Conservation (phyloP, 2,329 filamentous ascomycete species). For the Diaporthe humulicola region DNA sequence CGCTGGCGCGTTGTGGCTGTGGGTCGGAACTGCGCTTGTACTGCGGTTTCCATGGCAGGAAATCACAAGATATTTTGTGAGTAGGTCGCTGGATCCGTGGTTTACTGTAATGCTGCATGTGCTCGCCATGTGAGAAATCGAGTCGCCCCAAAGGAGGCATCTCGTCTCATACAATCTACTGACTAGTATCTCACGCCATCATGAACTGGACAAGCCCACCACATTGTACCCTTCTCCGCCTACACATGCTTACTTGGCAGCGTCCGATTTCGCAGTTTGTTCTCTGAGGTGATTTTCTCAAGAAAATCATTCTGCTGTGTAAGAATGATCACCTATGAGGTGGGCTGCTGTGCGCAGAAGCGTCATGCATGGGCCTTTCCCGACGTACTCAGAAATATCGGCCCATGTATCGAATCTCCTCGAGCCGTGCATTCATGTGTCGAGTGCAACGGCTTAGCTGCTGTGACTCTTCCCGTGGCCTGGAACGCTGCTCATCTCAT, state of each 20-base stretch:
- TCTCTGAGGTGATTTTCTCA: neutral
- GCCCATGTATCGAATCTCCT: neutral
- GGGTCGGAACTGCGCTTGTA: neutral
- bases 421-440: neutral
- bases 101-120: neutral
- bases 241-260: no score
- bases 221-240: neutral
- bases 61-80: neutral
- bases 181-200: neutral
- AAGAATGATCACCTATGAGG: neutral
- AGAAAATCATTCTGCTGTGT: neutral
- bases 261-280: neutral
- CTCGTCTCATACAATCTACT: neutral
- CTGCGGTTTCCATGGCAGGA: neutral
- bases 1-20: neutral
- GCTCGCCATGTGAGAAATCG: neutral
- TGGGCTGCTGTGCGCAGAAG: neutral
- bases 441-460: no score
- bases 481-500: neutral
- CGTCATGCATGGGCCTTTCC: neutral
- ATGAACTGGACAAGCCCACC: neutral
- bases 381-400: neutral
- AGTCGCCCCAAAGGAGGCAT: neutral
- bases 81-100: neutral
- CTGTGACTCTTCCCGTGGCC: neutral